These are phyloP conservation scores for Populus davidiana DNA, from an alignment of 345 rosid genomes.

Conservation along the genomic window DNA sequence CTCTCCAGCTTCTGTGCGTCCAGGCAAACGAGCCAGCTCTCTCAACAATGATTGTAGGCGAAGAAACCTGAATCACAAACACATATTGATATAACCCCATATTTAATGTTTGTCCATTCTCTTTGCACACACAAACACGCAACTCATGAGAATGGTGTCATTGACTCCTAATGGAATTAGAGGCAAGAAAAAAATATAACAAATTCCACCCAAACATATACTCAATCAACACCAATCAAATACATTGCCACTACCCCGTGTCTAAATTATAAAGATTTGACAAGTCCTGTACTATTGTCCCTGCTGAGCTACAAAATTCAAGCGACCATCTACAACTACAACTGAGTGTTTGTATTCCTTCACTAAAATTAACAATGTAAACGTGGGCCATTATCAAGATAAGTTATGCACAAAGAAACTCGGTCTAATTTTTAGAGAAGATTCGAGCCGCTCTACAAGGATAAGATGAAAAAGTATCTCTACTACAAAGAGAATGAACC, in stretches of 20 bases:
- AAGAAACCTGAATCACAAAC: constrained; percentile 66
- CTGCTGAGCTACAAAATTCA: neutral
- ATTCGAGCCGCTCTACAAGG: too few relatives aligned
- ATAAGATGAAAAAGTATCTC: too few relatives aligned
- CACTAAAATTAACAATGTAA: neutral
- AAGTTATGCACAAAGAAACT: too few relatives aligned
- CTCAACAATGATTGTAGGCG: constrained; percentile 94
- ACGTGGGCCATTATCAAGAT: neutral
- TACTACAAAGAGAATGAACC: too few relatives aligned
- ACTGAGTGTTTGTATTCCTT: neutral
- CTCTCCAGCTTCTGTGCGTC: constrained; percentile 96
- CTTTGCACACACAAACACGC: neutral
- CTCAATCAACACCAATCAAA: neutral
- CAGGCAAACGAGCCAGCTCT: constrained; percentile 97
- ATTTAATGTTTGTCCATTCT: neutral
- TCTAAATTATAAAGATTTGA: neutral
- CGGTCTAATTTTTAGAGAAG: too few relatives aligned
- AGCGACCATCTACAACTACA: neutral
- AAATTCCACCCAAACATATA: neutral
- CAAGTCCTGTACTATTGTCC: neutral
- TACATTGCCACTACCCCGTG: neutral
- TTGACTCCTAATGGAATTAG: neutral
- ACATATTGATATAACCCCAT: constrained; percentile 6
- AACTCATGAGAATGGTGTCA: neutral
- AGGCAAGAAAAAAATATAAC: neutral